Evolutionary conservation across 1,284 basidiomycete genomes (phyloP), one percentile per base, ranked within the genome.

Genomic region (Psilocybe mexicana): DNA sequence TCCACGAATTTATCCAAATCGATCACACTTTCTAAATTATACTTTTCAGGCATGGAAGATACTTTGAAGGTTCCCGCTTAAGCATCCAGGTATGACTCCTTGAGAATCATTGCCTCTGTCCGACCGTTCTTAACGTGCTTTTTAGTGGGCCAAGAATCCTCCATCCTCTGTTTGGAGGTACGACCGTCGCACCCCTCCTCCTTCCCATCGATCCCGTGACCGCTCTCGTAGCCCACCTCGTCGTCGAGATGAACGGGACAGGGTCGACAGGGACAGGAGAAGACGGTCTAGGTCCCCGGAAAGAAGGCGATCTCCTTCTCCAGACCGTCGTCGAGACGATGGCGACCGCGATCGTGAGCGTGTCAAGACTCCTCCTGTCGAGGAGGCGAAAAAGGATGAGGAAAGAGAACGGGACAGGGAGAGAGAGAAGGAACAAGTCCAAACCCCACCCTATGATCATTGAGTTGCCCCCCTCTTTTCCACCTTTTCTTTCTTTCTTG

Each of bases 121-220:
- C n/a, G 8, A 24, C 24, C 46, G 53, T 44, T 61, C 7, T 42
- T 42, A 5, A 24, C 25, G n/a, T 0, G 12, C 30, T 28, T 18
- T 48, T 18, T 66, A 95, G 90, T 95, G 93, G 93, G 93, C 93
- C 55, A 94, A 94, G 73, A 92, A 91, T 66, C 92, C 93, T 46
- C 92, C 92, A 3, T 93, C 90, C 43, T 85, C 90, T 10, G 87
- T 92, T 30, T 94, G 92, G 92, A 87, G 92, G 61, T 88, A 87
- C 65, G 90, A 93, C 56, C 76, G 85, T 61, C 82, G 82, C 58
- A 76, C 80, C 42, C 78, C 83, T 18, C 80, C 81, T 61, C 57
- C 80, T 63, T 80, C 80, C 3, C 38, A 43, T 28, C 78, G 78
- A 58, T 81, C 65, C 43, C 77, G 80, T 33, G 76, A 79, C 53